Base-by-base conservation (phyloP, 139 green algal species). In the Gonium pectorale region DNA sequence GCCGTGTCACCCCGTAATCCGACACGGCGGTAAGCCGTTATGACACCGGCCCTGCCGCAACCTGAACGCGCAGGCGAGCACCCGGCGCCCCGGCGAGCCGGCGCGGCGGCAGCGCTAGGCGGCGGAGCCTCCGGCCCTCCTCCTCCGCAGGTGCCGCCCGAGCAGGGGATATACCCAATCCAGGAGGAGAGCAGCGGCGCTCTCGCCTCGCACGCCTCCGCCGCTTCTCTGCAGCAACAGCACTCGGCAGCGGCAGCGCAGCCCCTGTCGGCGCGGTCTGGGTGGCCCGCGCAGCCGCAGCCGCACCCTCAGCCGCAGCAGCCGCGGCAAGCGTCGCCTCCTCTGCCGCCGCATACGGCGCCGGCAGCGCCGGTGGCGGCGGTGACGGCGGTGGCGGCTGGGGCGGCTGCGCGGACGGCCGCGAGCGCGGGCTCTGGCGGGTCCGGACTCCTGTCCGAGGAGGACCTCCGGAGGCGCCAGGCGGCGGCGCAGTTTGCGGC, bases 161-260 rank as follows among this genome's bases (percentile, higher is more conserved):
- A 31, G 3, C 41, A 63, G 41, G 77, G 77, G 17, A 83, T 83
- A n/a, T 83, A 83, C n/a, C 77, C 77, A 9, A 83, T 83, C 62
- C 73, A 49, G 59, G 77, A 83, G 44, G 77, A 83, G n/a, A 83
- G 60, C 77, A 83, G 77, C 26, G n/a, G 43, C n/a, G 77, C 77
- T 5, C 66, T 83, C 19, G 66, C 31, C 24, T 5, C 9, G 22
- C 24, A 72, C 24, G 8, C 9, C 13, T 72, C 66, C 2, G 2
- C 2, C 9, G 17, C 7, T 19, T 44, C 35, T 0, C 0, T 44
- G 15, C 15, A 3, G 24, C 17, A 21, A 6, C 38, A 59, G 38
- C 38, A 31, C 5, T 46, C 46, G 4, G 56, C 74, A 33, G 0
- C 67, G 19, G 13, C 31, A 68, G 31, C 7, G 41, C 13, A 26